Conservation (phyloP, 768 basidiomycete genomes). For the Fistulinella prunicolor region DNA sequence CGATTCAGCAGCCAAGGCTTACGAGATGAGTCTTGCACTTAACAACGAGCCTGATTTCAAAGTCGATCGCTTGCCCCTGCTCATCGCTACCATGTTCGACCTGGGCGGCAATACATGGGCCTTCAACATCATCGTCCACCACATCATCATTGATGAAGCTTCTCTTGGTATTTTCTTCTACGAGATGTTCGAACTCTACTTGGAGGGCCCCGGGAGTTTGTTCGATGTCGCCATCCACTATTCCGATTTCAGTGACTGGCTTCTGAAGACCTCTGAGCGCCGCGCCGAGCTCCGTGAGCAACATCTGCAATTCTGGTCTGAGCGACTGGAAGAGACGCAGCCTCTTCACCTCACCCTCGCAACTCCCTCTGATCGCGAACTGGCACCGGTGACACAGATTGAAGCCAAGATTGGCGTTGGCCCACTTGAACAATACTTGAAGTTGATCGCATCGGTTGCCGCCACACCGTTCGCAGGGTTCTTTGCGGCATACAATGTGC, state of each 20-base stretch:
- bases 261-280: conserved; percentile 28
- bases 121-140: conserved; percentile 30
- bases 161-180: conserved; percentile 31
- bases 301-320: conserved; percentile 26
- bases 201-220: conserved; percentile 26
- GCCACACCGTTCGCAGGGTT: conserved; percentile 30
- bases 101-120: conserved; percentile 21
- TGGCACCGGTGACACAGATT: conserved; percentile 30
- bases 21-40: conserved; percentile 28
- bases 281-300: conserved; percentile 25
- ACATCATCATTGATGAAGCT: conserved; percentile 31
- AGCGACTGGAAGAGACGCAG: conserved; percentile 14
- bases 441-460: conserved; percentile 13
- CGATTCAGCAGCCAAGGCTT: conserved; percentile 25
- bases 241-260: conserved; percentile 24
- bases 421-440: conserved; percentile 18
- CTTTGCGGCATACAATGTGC: conserved; percentile 32
- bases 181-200: conserved; percentile 27
- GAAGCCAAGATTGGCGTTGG: conserved; percentile 21
- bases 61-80: conserved; percentile 24
- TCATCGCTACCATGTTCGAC: conserved; percentile 28
- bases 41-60: conserved; percentile 25
- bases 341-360: conserved; percentile 24
- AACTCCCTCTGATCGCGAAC: conserved; percentile 24
- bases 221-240: conserved; percentile 22